These are phyloP conservation scores for Talaromyces sp. DNA, from an alignment of 2,329 filamentous ascomycete genomes.

Conservation along the genomic window DNA sequence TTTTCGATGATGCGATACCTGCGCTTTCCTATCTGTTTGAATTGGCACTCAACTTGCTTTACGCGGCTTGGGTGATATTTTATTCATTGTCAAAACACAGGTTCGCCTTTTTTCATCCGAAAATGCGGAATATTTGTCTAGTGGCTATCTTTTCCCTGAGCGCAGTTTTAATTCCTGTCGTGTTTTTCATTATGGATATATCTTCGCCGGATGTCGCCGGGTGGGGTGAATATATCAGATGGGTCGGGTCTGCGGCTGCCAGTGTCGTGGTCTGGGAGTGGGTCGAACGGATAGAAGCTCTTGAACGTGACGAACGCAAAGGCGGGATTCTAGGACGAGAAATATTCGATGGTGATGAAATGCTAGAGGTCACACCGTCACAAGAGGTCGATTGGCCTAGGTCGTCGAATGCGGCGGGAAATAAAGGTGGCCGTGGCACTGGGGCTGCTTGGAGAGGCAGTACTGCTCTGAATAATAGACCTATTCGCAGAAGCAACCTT, in stretches of 20 bases:
- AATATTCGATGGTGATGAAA: constrained; percentile 91
- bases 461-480: constrained; percentile 35
- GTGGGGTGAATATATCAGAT: constrained; percentile 93
- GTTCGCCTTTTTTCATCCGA: constrained; percentile 83
- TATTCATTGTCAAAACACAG: constrained; percentile 88
- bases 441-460: constrained; percentile 40
- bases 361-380: constrained; percentile 67
- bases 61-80: constrained; percentile 91
- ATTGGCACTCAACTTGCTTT: constrained; percentile 77
- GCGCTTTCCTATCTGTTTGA: constrained; percentile 90
- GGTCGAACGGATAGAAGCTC: constrained; percentile 89
- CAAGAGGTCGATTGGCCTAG: constrained; percentile 53
- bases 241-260: constrained; percentile 91
- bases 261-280: constrained; percentile 98
- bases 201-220: constrained; percentile 78
- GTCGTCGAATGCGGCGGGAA: constrained; percentile 32
- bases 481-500: constrained; percentile 35
- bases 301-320: constrained; percentile 90
- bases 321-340: constrained; percentile 88
- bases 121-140: constrained; percentile 84
- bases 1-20: constrained; percentile 85
- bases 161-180: constrained; percentile 81
- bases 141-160: constrained; percentile 74
- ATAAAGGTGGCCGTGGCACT: constrained; percentile 31
- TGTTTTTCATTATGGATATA: constrained; percentile 91